Base-by-base conservation (phyloP, 2,329 filamentous ascomycete genomes). In the Stachybotrys elegans region DNA sequence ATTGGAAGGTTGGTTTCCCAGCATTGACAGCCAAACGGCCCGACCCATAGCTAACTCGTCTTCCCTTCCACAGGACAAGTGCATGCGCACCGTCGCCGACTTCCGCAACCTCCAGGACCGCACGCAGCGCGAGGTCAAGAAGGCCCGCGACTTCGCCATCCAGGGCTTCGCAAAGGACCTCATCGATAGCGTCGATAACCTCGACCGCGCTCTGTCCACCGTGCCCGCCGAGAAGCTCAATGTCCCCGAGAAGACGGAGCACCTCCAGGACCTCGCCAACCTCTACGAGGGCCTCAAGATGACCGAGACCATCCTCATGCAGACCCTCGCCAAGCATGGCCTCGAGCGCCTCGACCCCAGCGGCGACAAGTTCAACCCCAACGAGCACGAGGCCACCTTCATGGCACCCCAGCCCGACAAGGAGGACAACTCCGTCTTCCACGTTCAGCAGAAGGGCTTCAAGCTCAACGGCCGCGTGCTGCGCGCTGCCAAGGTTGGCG, bases 81-180 rank as follows among this genome's bases (percentile, higher is more conserved):
- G 90, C 69, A 80, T 96, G 51, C 92, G 93, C 64, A 86, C 87
- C 44, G 83, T 97, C 52, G 93, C 93, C 70, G 93, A 98, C 60
- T 97, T 94, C 80, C 89, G 89, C 65, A 98, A 97, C 72, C 86
- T 98, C 42, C 92, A 97, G 73, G 89, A 96, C 61, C 88, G 93
- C 61, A 95, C 89, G 35, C 80, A 84, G 66, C 89, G 93, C 61
- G 93, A 98, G 56, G 84, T 94, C 65, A 88, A 93, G 68, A 71
- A 79, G 17, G 88, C 92, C 17, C 84, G 85, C 57, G 88, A 95
- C 70, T 98, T 95, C 58, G 93, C 92, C 59, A 93, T 98, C 60
- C 89, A 95, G 65, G 89, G 84, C 55, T 97, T 98, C 70, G 89
- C 92, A 61, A 86, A 89, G 68, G 93, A 98, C 69, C 83, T 98